phyloP scores from a whole-genome alignment of 495 filamentous ascomycete genomes.

The Annulohypoxylon maeteangense region DNA sequence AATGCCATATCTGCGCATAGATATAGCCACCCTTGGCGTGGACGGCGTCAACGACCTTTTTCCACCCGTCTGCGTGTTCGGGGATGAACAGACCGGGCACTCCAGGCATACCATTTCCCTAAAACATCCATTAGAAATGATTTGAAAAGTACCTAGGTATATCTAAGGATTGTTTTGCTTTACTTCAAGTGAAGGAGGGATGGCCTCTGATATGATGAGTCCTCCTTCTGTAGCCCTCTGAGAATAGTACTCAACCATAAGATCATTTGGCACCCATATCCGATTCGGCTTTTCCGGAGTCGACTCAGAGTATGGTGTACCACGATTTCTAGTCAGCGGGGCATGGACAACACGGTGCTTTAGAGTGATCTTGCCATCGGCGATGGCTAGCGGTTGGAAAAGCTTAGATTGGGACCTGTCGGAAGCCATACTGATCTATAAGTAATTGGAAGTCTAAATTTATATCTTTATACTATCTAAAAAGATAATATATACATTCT shows the following conservation, averaged over 20 bases:
- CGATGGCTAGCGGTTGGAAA: slow-evolving; percentile 2
- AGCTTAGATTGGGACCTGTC: slow-evolving; percentile 1
- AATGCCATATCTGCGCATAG: slow-evolving; percentile 11
- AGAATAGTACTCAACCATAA: slow-evolving; percentile 10
- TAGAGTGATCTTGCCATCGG: slow-evolving; percentile 6
- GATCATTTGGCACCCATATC: slow-evolving; percentile 11
- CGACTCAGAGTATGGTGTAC: neutral
- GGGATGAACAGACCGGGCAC: slow-evolving; percentile 3
- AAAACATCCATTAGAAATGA: neutral
- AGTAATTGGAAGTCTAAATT: neutral
- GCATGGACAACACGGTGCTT: slow-evolving; percentile 10
- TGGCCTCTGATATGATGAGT: slow-evolving; percentile 2
- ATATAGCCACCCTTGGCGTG: slow-evolving; percentile 11
- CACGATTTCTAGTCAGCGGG: slow-evolving; percentile 10
- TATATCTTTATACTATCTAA: neutral
- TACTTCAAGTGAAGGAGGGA: slow-evolving; percentile 13
- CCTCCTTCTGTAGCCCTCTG: slow-evolving; percentile 7
- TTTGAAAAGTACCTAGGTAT: neutral
- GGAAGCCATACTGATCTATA: neutral
- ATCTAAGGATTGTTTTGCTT: neutral
- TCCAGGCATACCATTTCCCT: slow-evolving; percentile 3
- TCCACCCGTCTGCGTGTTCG: slow-evolving; percentile 5
- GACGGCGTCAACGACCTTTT: slow-evolving; percentile 10
- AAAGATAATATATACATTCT: neutral
- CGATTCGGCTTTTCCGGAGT: slow-evolving; percentile 14